These are phyloP conservation scores for Cyberlindnera galapagoensis DNA, from an alignment of 805 yeast genomes.

Conservation along the genomic window DNA sequence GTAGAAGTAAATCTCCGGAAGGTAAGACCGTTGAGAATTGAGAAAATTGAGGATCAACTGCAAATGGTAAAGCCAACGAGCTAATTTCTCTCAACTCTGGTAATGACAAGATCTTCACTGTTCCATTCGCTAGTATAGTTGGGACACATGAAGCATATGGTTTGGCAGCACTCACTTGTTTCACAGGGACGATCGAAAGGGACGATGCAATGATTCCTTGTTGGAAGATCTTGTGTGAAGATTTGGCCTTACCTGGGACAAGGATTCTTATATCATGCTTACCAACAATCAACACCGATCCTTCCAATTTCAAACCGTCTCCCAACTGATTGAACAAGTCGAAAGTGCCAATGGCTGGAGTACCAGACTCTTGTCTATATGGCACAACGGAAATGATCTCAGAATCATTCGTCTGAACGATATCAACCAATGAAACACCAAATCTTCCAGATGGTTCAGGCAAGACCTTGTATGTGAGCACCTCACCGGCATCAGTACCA, in stretches of 20 bases:
- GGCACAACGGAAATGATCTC: constrained; percentile 53
- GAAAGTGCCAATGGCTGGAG: constrained; percentile 57
- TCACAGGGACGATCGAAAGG: constrained; percentile 35
- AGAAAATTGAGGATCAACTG: constrained; percentile 34
- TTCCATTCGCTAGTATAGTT: constrained; percentile 39
- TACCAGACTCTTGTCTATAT: constrained; percentile 52
- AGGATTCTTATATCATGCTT: constrained; percentile 55
- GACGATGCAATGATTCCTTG: constrained; percentile 41
- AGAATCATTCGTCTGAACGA: constrained; percentile 38
- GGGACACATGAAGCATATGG: constrained; percentile 43
- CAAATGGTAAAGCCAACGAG: constrained; percentile 38
- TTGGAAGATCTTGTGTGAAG: constrained; percentile 57
- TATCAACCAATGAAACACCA: constrained; percentile 44
- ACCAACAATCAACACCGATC: constrained; percentile 53
- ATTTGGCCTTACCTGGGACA: constrained; percentile 52
- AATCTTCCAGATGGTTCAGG: constrained; percentile 62
- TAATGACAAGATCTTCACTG: constrained; percentile 39
- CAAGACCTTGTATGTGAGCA: constrained; percentile 54
- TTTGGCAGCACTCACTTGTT: constrained; percentile 16
- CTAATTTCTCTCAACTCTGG: constrained; percentile 61
- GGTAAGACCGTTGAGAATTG: constrained; percentile 40
- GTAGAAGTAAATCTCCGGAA: constrained; percentile 52
- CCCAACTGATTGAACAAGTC: constrained; percentile 51
- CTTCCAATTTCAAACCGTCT: constrained; percentile 55
- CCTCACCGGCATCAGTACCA: constrained; percentile 74